Percentiles rank a stretch among this genome's conserved stretches.
phyloP scores from a whole-genome alignment of 306 rosid genomes.

The Senna siamea region DNA sequence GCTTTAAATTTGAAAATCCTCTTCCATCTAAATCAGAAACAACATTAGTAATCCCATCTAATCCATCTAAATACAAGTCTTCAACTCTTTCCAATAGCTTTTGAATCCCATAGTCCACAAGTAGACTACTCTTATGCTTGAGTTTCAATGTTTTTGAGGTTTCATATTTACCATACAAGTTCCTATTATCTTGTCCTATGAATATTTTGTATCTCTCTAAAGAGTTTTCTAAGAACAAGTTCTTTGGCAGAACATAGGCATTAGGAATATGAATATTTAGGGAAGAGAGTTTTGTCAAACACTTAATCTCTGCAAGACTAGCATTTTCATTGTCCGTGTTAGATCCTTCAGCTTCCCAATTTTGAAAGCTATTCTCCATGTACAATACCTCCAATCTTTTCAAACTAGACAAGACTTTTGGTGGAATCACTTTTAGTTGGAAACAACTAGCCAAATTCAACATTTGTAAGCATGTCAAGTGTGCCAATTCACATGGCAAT shows the following conservation, averaged over 20 bases:
- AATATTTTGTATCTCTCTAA: conserved; percentile 1
- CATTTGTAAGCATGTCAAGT: background rate
- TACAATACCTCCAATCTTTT: background rate
- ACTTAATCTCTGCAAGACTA: conserved; percentile 5
- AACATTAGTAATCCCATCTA: background rate
- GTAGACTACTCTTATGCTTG: background rate
- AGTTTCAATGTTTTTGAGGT: conserved; percentile 3
- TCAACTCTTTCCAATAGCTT: conserved; percentile 35
- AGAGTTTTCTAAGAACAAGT: conserved; percentile 1
- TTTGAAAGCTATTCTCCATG: background rate
- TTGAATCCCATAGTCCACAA: conserved; percentile 21
- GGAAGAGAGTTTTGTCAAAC: background rate
- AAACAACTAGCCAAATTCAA: background rate
- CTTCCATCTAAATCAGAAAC: background rate
- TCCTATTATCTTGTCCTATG: background rate
- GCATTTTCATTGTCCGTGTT: background rate
- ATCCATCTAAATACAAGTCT: background rate
- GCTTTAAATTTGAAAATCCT: conserved; percentile 23
- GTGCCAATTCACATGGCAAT: background rate
- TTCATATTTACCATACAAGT: background rate
- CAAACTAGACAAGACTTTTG: conserved; percentile 1
- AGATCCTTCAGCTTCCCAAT: conserved; percentile 2
- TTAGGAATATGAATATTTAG: background rate
- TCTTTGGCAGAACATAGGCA: background rate
- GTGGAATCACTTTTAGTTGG: conserved; percentile 1